Evolutionary conservation across 2,329 filamentous ascomycete genomes (phyloP).

Genomic region (Alternaria hordeiaustralica): DNA sequence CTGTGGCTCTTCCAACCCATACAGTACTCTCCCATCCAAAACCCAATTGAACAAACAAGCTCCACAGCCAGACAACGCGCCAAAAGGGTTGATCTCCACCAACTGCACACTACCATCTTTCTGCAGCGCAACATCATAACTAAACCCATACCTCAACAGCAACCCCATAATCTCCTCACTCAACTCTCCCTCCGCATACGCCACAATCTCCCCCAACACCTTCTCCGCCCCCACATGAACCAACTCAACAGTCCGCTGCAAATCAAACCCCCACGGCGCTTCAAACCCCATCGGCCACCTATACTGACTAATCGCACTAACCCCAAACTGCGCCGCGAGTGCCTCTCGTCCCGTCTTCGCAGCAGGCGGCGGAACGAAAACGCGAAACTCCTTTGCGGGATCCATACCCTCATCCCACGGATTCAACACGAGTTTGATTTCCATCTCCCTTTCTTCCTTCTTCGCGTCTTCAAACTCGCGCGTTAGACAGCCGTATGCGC

Average conservation of each 20-base stretch:
- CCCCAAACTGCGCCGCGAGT: neutral
- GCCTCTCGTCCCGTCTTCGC: neutral
- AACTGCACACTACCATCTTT: constrained; percentile 38
- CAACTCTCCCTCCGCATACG: neutral
- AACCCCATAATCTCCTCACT: constrained; percentile 20
- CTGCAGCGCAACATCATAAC: constrained; percentile 54
- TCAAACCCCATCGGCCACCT: constrained; percentile 12
- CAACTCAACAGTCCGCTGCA: neutral
- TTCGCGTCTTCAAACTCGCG: constrained; percentile 20
- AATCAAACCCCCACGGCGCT: neutral
- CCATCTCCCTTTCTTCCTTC: constrained; percentile 18
- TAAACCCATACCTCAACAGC: constrained; percentile 50
- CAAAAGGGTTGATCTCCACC: constrained; percentile 58
- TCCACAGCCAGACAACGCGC: constrained; percentile 53
- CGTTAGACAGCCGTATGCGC: constrained; percentile 46
- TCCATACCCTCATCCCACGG: constrained; percentile 53
- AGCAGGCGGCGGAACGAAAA: constrained; percentile 52
- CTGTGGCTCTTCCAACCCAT: constrained; percentile 37
- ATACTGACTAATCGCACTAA: constrained; percentile 22
- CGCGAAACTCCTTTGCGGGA: constrained; percentile 51
- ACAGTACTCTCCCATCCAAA: constrained; percentile 46
- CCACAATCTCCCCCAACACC: constrained; percentile 1
- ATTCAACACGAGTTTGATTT: constrained; percentile 49
- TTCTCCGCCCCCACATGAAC: constrained; percentile 2
- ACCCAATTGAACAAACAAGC: constrained; percentile 58